Conservation (phyloP, 2,329 filamentous ascomycete genomes). For the Alternaria consortialis region DNA sequence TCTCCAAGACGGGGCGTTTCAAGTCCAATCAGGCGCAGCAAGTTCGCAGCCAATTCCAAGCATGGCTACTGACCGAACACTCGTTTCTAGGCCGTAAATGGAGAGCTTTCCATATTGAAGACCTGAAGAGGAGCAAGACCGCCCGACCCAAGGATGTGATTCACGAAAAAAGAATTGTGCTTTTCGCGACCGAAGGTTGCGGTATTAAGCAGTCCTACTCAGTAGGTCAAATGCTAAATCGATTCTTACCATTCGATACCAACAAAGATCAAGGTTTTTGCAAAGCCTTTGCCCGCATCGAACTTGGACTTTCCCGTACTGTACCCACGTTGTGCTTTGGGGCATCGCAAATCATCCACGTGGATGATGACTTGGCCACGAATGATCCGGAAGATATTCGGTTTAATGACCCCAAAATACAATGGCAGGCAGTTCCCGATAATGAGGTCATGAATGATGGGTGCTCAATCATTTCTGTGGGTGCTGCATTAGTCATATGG, state of each 20-base stretch:
- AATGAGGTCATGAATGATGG: constrained; percentile 60
- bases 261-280: constrained; percentile 51
- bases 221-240: constrained; percentile 48
- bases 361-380: constrained; percentile 46
- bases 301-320: constrained; percentile 55
- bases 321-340: constrained; percentile 49
- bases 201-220: constrained; percentile 32
- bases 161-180: constrained; percentile 38
- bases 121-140: constrained; percentile 48
- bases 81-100: constrained; percentile 54
- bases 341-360: constrained; percentile 46
- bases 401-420: constrained; percentile 48
- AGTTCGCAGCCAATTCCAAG: constrained; percentile 35
- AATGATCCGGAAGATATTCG: constrained; percentile 41
- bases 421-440: constrained; percentile 28
- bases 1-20: constrained; percentile 22
- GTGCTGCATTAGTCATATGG: constrained; percentile 64
- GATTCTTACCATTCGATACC: constrained; percentile 49
- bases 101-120: constrained; percentile 52
- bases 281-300: constrained; percentile 56
- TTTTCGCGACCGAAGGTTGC: constrained; percentile 49
- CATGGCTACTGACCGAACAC: constrained; percentile 51
- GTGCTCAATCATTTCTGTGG: constrained; percentile 70
- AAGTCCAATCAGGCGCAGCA: constrained; percentile 18
- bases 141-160: constrained; percentile 12